Evolutionary conservation across 2,329 filamentous ascomycete genomes (phyloP), one percentile per base, ranked within the genome.

Genomic region (Nigrospora sphaerica): DNA sequence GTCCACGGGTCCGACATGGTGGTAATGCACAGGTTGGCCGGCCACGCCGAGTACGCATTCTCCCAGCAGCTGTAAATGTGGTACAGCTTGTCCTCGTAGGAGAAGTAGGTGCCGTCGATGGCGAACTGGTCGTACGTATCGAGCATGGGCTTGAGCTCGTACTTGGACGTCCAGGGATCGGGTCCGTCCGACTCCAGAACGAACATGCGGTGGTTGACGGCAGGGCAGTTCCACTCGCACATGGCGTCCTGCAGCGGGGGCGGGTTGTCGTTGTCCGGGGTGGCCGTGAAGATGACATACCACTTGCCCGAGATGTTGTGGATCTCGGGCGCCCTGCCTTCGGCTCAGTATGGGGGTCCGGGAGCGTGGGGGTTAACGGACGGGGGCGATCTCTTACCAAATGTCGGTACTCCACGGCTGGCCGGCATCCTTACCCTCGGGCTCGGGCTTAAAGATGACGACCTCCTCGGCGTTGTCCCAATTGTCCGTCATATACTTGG

Each of bases 401-500:
- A 66, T 44, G 38, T 57, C 58, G 1, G 63, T 67, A 13, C 63
- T 63, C 63, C 63, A 67, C 2, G 60, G 60, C 28, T 60, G 37
- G 3, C 48, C 48, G 10, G 39, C 39, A 35, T 49, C 57, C 18
- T 53, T 55, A 28, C 58, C 62, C 3, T 52, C 54, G 14, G 53
- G 50, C 42, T 64, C 55, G 6, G 65, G 62, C 5, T 61, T 60
- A 51, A 66, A 67, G 43, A 66, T 59, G 13, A 63, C 57, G 9
- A 66, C 58, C 3, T 57, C 59, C 44, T 69, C 66, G 2, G 61
- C 60, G 45, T 63, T 45, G 44, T 69, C 64, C 66, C 67, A 69
- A 42, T 69, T 66, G 52, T 64, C 66, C 31, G 65, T 69, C 32
- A 69, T 56, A 18, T 55, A 56, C 41, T 51, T 59, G 35, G 64